Evolutionary conservation across 73 alveolate species (phyloP).

Genomic region (Diophrys appendiculata): DNA sequence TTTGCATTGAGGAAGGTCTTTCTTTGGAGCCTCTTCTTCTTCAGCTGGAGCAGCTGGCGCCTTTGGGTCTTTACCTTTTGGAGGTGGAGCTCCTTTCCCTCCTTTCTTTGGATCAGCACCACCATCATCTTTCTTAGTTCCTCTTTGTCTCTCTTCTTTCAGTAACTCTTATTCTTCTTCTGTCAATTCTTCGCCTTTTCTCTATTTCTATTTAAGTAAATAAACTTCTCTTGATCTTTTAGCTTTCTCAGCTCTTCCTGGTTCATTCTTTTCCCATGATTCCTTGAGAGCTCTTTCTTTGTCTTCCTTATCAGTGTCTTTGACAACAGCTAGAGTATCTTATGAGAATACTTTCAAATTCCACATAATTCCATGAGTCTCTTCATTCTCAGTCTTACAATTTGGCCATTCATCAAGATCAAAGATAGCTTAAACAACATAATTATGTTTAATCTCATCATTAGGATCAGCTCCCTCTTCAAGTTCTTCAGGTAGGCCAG

Average conservation of each 20-base stretch:
- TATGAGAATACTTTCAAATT: constrained; percentile 79
- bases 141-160: constrained; percentile 83
- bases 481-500: constrained; percentile 25
- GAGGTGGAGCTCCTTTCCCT: constrained; percentile 63
- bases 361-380: constrained; percentile 81
- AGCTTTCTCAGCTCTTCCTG: constrained; percentile 97
- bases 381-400: constrained; percentile 35
- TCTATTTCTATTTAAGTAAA: constrained; percentile 69
- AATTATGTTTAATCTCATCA: constrained; percentile 56
- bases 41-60: constrained; percentile 43
- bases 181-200: constrained; percentile 77
- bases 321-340: constrained; percentile 90
- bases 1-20: constrained; percentile 46
- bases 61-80: constrained; percentile 27
- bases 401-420: constrained; percentile 88
- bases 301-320: constrained; percentile 97
- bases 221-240: constrained; percentile 84
- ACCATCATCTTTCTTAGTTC: constrained; percentile 16
- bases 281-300: constrained; percentile 89
- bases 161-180: constrained; percentile 80
- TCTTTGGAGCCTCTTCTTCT: constrained; percentile 40
- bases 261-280: constrained; percentile 96
- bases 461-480: not conserved
- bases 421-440: constrained; percentile 70
- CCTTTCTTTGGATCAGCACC: constrained; percentile 68